Evolutionary conservation across 768 basidiomycete species (phyloP).

Genomic region (Mrakia gelida): DNA sequence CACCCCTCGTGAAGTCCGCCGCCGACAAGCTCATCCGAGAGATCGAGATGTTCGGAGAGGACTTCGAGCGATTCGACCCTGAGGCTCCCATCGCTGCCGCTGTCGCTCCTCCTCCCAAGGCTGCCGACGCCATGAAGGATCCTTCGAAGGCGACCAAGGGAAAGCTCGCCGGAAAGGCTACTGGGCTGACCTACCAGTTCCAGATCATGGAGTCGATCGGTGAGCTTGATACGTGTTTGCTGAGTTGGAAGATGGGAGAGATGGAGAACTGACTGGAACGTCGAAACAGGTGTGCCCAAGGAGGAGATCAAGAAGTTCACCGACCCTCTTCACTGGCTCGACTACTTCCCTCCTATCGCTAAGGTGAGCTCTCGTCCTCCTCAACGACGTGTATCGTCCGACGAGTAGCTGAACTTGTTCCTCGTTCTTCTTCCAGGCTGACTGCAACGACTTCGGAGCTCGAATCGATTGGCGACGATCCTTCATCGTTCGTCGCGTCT

Average conservation of each 20-base stretch:
- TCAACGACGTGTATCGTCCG: conserved; percentile 19
- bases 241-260: background rate
- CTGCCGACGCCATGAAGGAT: conserved; percentile 43
- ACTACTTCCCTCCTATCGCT: conserved; percentile 94
- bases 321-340: conserved; percentile 88
- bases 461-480: conserved; percentile 95
- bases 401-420: background rate
- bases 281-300: conserved; percentile 61
- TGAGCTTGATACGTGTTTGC: background rate
- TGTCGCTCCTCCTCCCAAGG: conserved; percentile 37
- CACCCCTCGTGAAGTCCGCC: conserved; percentile 60
- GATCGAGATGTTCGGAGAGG: conserved; percentile 87
- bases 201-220: conserved; percentile 92
- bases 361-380: conserved; percentile 51
- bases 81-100: conserved; percentile 49
- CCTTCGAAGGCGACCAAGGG: conserved; percentile 84
- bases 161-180: conserved; percentile 86
- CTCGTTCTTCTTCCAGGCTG: conserved; percentile 48
- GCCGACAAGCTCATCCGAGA: conserved; percentile 96
- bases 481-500: conserved; percentile 70
- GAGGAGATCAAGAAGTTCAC: conserved; percentile 92
- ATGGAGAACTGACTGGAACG: background rate
- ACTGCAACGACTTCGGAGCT: conserved; percentile 83
- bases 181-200: conserved; percentile 93
- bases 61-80: conserved; percentile 69